phyloP scores from a whole-genome alignment of 2,329 filamentous ascomycete genomes.

The Calonectria fujianensis region DNA sequence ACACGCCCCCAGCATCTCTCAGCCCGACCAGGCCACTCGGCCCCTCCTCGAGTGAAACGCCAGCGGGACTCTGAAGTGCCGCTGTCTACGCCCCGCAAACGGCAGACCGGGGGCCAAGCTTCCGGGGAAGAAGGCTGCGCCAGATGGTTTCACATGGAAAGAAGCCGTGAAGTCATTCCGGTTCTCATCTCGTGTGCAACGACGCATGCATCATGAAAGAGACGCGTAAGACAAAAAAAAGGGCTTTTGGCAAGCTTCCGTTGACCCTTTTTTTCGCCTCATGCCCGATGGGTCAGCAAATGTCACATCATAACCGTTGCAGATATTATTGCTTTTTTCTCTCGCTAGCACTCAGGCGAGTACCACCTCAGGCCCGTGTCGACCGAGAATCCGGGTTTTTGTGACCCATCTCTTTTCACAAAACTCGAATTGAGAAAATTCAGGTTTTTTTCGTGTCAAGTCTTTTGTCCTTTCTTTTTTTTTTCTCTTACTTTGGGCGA shows the following conservation, averaged over 20 bases:
- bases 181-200: neutral
- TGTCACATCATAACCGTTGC: conserved; percentile 1
- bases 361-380: neutral
- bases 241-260: neutral
- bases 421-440: neutral
- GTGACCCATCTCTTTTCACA: neutral
- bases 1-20: neutral
- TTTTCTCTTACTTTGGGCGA: neutral
- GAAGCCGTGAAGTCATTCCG: neutral
- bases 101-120: neutral
- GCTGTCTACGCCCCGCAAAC: neutral
- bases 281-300: neutral
- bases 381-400: neutral
- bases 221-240: neutral
- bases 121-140: neutral
- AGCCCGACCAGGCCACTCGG: neutral
- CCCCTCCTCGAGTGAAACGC: neutral
- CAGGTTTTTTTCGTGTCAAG: neutral
- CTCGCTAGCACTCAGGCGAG: neutral
- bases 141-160: neutral
- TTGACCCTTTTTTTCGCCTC: neutral
- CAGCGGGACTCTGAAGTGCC: neutral
- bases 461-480: neutral
- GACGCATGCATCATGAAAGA: neutral
- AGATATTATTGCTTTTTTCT: neutral